Percentiles rank a stretch among this genome's conserved stretches.
Conservation (phyloP, 73 alveolate genomes). For the Symbiodinium pilosum region DNA sequence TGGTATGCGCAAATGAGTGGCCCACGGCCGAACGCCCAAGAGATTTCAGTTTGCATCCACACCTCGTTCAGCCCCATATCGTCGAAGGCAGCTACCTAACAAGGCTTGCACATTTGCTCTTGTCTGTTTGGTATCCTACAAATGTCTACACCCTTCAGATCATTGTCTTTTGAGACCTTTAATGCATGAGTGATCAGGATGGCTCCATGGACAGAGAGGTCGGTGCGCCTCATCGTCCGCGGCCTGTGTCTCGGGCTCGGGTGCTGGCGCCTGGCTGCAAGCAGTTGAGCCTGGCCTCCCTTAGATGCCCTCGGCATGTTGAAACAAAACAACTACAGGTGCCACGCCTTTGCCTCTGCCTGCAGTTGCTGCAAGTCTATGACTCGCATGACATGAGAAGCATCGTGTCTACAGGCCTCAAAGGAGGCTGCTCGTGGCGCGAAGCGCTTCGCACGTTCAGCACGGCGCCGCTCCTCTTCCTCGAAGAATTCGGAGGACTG, state of each 20-base stretch:
- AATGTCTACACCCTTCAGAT: too few species aligned
- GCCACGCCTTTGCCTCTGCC: constrained; percentile 8
- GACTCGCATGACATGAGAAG: too few species aligned
- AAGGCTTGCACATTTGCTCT: background rate
- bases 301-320: too few species aligned
- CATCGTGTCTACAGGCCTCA: too few species aligned
- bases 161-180: too few species aligned
- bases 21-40: too few species aligned
- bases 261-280: background rate
- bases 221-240: background rate
- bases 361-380: too few species aligned
- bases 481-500: background rate
- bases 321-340: too few species aligned
- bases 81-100: background rate
- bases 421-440: constrained; percentile 87
- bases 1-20: too few species aligned
- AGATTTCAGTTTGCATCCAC: too few species aligned
- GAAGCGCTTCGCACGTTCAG: constrained; percentile 90
- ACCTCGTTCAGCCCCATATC: constrained; percentile 15
- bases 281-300: background rate
- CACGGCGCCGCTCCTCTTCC: constrained; percentile 90
- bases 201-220: background rate
- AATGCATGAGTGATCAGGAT: background rate
- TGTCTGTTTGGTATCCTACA: too few species aligned
- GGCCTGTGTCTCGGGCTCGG: background rate